Evolutionary conservation across 1,284 basidiomycete species (phyloP), one percentile per base, ranked within the genome.

Genomic region (Meira nashicola): DNA sequence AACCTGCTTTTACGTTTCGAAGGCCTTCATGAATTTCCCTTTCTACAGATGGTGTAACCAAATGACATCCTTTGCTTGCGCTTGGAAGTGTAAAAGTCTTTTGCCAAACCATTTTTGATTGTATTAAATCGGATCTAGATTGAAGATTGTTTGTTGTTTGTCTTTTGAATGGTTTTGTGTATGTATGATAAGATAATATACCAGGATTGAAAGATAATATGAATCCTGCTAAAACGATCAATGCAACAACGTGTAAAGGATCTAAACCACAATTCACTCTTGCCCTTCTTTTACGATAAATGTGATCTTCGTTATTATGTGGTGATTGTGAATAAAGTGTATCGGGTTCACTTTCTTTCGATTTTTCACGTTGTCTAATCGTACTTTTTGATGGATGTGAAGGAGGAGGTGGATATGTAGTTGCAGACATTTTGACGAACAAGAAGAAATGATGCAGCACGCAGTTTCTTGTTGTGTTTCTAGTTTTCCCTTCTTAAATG

Each of bases 41-140:
- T 46, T 87, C 69, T 14, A 96, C 83, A 71, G 91, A 88, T 49
- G 87, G 82, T 7, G 91, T 93, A 46, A 96, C 83, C n/a, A 95
- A 83, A 80, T 95, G 87, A 72, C 89, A 90, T 33, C 63, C 82
- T 76, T 82, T 83, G 64, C 67, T 74, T 55, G 77, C 71, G 15
- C 77, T 72, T 9, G 78, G 70, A 6, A 82, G 74, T 7, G 84
- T 84, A 78, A 95, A 92, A 7, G 87, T 87, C 79, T 87, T 92
- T 78, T 95, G 92, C 89, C 91, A 94, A 58, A 87, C 89, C 92
- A 95, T 92, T 17, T 43, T 76, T 54, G 12, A 11, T 12, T 9
- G 19, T 11, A 11, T 49, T 28, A 17, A 11, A 19, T 17, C 17
- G 25, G 17, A n/a, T n/a, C n/a, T n/a, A n/a, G n/a, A n/a, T n/a